Evolutionary conservation across 768 basidiomycete species (phyloP), one percentile per base, ranked within the genome.

Genomic region (Agaricus blazei): DNA sequence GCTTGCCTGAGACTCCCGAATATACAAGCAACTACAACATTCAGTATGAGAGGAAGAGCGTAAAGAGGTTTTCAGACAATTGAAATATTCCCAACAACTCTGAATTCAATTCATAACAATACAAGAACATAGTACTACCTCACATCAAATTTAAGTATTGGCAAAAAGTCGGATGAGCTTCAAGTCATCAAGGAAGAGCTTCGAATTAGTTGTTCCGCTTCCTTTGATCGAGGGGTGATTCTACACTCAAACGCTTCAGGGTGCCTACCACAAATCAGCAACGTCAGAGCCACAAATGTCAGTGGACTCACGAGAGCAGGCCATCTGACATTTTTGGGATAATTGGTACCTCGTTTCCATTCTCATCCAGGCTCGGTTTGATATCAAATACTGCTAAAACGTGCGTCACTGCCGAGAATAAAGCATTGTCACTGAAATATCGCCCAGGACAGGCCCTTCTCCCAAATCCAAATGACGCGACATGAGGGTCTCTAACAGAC

Each of bases 401-500:
- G 11, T 59, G 65, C 0, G 64, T 57, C 9, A 64, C 53, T 11
- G 60, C 56, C 1, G 51, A 38, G 36, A 57, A 68, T 8, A 67
- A 57, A 12, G 64, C 60, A 29, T 65, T 62, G 11, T 66, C 62
- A 38, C 57, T 62, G 53, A 66, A 56, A 43, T 64, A 48, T 36
- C 65, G 52, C 12, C 66, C 67, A 4, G 67, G 64, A 23, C 66
- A 68, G 23, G 67, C 63, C 46, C 68, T 66, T 31, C 46, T 43
- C 7, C 72, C 72, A 59, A 64, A 70, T 14, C 72, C 68, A 56
- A 71, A 72, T 24, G 64, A 66, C 28, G 64, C 63, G 23, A 54
- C 54, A 15, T 60, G 63, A 5, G 70, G 67, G 47, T 68, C 60
- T 28, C 61, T 58, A 9, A 63, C 63, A 42, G 62, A 47, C 0